A percentile compares a stretch with the other conserved stretches of the same genome.
These are phyloP conservation scores for Hansfordia pulvinata DNA, from an alignment of 2,329 filamentous ascomycete genomes.

Conservation along the genomic window DNA sequence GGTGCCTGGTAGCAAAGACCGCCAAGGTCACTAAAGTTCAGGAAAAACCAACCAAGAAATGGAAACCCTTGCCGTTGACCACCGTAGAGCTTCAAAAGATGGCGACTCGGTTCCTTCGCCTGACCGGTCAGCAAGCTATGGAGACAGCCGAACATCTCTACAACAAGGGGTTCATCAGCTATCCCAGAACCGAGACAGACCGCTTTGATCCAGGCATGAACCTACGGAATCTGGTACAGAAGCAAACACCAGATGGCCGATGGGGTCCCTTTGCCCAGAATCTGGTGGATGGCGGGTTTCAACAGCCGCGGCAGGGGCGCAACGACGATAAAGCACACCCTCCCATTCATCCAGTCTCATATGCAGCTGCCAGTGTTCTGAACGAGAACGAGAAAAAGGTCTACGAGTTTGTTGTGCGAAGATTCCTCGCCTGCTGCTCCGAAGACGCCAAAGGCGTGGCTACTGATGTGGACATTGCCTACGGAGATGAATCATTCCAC, in stretches of 20 bases:
- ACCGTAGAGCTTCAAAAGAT: conserved; percentile 96
- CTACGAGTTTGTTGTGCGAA: conserved; percentile 84
- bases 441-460: conserved; percentile 81
- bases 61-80: conserved; percentile 84
- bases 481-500: conserved; percentile 71
- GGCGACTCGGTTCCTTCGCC: conserved; percentile 75
- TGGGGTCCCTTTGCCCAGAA: conserved; percentile 76
- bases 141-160: conserved; percentile 76
- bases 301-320: conserved; percentile 65
- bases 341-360: conserved; percentile 92
- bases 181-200: conserved; percentile 93
- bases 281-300: conserved; percentile 64
- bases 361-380: conserved; percentile 51
- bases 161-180: conserved; percentile 92
- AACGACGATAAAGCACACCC: conserved; percentile 97
- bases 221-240: conserved; percentile 64
- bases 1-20: conserved; percentile 61
- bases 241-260: conserved; percentile 60
- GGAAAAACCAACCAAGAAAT: conserved; percentile 86
- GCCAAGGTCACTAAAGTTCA: conserved; percentile 76
- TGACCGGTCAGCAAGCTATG: conserved; percentile 89
- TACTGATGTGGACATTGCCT: conserved; percentile 73
- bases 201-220: conserved; percentile 88
- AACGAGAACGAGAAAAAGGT: conserved; percentile 59
- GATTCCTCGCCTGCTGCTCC: conserved; percentile 91